Conservation (phyloP, 257 asterid species). For the Solanum virginianum region DNA sequence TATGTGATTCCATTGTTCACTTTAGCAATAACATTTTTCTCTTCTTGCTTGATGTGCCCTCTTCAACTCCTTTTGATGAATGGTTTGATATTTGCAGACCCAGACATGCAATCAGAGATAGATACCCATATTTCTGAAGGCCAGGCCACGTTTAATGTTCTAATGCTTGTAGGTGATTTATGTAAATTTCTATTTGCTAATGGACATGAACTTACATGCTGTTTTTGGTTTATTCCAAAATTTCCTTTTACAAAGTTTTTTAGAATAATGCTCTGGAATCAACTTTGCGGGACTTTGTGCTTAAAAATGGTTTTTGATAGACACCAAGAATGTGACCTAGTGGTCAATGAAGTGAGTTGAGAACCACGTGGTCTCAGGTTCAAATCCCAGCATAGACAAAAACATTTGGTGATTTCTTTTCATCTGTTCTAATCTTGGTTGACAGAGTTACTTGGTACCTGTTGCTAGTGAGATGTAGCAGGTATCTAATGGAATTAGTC, state of each 20-base stretch:
- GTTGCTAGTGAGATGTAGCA: not conserved
- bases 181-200: not conserved
- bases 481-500: not conserved
- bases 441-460: not conserved
- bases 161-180: constrained; percentile 52
- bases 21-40: not conserved
- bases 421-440: not conserved
- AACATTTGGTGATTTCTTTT: not conserved
- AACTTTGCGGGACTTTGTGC: not conserved
- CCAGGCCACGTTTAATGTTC: constrained; percentile 57
- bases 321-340: not conserved
- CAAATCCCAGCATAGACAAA: not conserved
- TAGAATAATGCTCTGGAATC: not conserved
- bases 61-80: not conserved
- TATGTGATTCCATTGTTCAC: not conserved
- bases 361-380: not conserved
- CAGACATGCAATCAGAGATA: constrained; percentile 84
- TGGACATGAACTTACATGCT: not conserved
- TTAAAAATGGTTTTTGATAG: not conserved
- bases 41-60: not conserved
- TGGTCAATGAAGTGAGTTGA: not conserved
- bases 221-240: not conserved
- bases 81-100: constrained; percentile 47
- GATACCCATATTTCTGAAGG: constrained; percentile 60
- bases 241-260: not conserved